Conservation (phyloP, 345 rosid species). For the Pistacia atlantica region DNA sequence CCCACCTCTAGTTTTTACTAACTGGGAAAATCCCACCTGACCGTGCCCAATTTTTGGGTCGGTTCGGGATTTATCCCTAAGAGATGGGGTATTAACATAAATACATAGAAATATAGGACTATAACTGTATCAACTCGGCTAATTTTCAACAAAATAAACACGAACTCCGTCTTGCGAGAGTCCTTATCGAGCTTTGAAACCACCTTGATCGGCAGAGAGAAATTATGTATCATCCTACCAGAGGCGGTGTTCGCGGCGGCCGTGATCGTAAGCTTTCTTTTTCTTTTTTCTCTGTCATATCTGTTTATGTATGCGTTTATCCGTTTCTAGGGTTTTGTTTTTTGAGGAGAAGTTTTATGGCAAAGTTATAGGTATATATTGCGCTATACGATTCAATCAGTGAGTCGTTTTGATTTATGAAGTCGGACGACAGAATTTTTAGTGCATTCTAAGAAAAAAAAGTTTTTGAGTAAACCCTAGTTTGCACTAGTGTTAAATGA, state of each 20-base stretch:
- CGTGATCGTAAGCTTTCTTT: slow-evolving; percentile 74
- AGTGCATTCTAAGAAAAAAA: not conserved
- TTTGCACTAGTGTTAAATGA: not conserved
- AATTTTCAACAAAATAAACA: not conserved
- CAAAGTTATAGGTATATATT: too few species aligned
- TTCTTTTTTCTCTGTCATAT: not conserved
- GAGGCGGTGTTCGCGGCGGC: slow-evolving; percentile 99
- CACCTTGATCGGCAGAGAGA: not conserved
- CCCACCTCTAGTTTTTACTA: too few species aligned
- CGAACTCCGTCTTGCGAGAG: not conserved
- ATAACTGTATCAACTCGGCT: not conserved
- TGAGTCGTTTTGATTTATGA: not conserved
- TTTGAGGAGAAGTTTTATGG: too few species aligned
- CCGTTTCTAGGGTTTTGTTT: slow-evolving; percentile 1
- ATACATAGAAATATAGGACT: not conserved
- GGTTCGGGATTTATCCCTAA: not conserved
- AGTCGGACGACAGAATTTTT: too few species aligned
- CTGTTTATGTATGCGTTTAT: not conserved
- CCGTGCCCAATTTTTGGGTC: too few species aligned
- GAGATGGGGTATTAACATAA: not conserved
- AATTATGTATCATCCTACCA: slow-evolving; percentile 93
- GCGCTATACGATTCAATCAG: not conserved
- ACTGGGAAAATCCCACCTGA: too few species aligned
- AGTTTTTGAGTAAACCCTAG: not conserved
- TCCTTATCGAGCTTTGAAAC: not conserved